Conservation (phyloP, 164 flowering plant genomes). For the Vitis rotundifolia region DNA sequence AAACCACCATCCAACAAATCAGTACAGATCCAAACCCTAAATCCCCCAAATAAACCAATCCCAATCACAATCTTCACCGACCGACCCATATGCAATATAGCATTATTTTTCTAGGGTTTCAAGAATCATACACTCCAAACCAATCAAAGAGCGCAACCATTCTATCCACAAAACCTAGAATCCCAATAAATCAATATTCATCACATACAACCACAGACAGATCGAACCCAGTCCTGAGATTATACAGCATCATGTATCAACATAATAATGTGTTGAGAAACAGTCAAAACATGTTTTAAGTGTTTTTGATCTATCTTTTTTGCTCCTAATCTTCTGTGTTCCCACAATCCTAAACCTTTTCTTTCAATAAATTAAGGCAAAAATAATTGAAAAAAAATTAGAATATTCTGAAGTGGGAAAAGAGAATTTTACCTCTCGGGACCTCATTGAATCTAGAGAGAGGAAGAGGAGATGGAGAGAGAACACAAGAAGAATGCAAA, state of each 20-base stretch:
- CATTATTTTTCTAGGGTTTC: constrained; percentile 19
- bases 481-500: constrained; percentile 16
- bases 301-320: neutral
- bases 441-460: constrained; percentile 23
- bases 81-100: neutral
- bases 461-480: constrained; percentile 10
- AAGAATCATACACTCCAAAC: neutral
- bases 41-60: neutral
- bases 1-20: neutral
- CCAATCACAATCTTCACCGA: neutral
- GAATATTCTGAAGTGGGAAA: neutral
- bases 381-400: neutral
- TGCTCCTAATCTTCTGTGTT: neutral
- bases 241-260: neutral
- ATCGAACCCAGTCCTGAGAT: constrained; percentile 4
- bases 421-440: constrained; percentile 30
- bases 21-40: neutral
- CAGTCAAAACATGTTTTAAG: constrained; percentile 3
- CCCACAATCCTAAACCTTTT: neutral
- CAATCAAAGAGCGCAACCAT: neutral
- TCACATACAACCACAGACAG: neutral
- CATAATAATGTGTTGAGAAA: neutral
- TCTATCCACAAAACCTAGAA: neutral
- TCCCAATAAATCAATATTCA: neutral
- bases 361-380: neutral